A percentile compares a stretch with the other conserved stretches of the same genome.
Conservation (phyloP, 495 filamentous ascomycete genomes). For the Cenococcum geophilum region DNA sequence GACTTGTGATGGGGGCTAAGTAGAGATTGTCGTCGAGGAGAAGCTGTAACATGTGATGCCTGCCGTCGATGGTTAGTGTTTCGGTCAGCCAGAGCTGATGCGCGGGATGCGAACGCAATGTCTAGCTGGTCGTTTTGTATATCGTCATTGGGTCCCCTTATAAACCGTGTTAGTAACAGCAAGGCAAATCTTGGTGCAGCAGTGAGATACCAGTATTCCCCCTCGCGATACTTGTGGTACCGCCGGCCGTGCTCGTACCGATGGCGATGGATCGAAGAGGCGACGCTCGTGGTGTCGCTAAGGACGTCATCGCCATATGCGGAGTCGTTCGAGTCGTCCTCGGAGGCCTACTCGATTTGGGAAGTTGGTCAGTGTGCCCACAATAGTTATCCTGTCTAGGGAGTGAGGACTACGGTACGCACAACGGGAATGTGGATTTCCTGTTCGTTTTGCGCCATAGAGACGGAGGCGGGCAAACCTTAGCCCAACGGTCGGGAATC, state of each 20-base stretch:
- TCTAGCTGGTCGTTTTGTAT: conserved; percentile 36
- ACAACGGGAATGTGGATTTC: too few relatives aligned
- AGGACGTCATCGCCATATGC: background rate
- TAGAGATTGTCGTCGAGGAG: conserved; percentile 32
- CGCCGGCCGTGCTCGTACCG: conserved; percentile 25
- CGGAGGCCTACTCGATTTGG: too few relatives aligned
- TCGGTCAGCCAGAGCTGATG: too few relatives aligned
- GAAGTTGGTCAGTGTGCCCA: too few relatives aligned
- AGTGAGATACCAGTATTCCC: conserved; percentile 11
- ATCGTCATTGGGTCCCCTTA: conserved; percentile 39
- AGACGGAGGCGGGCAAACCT: too few relatives aligned
- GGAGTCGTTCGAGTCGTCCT: too few relatives aligned
- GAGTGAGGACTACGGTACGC: too few relatives aligned
- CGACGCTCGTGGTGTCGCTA: conserved; percentile 24
- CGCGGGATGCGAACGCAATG: too few relatives aligned
- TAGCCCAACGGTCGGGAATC: too few relatives aligned
- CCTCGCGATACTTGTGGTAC: conserved; percentile 30
- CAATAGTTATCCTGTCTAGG: too few relatives aligned
- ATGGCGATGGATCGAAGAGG: conserved; percentile 26
- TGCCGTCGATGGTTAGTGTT: background rate
- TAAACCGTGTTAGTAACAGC: background rate
- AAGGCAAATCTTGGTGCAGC: background rate
- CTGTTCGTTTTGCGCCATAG: too few relatives aligned
- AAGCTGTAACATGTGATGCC: conserved; percentile 34
- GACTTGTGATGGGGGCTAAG: conserved; percentile 30